Percentiles rank a stretch among this genome's conserved stretches.
These are phyloP conservation scores for Ceratocystiopsis sp. DNA, from an alignment of 2,329 filamentous ascomycete species.

Conservation along the genomic window DNA sequence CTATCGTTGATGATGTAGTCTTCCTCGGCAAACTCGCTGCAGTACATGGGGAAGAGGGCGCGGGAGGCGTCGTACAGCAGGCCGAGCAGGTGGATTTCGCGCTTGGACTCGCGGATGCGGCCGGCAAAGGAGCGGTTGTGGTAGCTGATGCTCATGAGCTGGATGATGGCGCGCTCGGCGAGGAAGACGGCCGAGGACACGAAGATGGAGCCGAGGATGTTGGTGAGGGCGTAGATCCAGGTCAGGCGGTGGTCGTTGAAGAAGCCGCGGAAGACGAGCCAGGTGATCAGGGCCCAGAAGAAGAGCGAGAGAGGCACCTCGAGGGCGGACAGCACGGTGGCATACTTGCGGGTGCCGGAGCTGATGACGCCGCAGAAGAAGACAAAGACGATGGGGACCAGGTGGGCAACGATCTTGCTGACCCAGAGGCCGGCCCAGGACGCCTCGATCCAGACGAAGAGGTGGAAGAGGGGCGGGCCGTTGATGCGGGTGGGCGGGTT, in stretches of 20 bases:
- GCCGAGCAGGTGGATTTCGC: slow-evolving; percentile 62
- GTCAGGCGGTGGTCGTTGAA: slow-evolving; percentile 24
- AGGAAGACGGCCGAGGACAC: slow-evolving; percentile 55
- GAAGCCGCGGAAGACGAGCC: slow-evolving; percentile 43
- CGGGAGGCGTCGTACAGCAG: slow-evolving; percentile 83
- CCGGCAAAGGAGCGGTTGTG: slow-evolving; percentile 70
- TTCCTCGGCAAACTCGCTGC: slow-evolving; percentile 75
- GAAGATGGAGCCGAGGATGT: slow-evolving; percentile 49
- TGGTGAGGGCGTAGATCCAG: slow-evolving; percentile 43
- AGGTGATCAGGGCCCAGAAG: slow-evolving; percentile 48
- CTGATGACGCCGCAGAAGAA: slow-evolving; percentile 53
- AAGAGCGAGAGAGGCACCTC: slow-evolving; percentile 52
- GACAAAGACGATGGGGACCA: slow-evolving; percentile 46
- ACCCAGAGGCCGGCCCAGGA: slow-evolving; percentile 52
- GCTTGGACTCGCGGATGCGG: slow-evolving; percentile 79
- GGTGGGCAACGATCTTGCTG: slow-evolving; percentile 46
- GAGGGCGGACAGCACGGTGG: slow-evolving; percentile 43
- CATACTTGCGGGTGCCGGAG: slow-evolving; percentile 54
- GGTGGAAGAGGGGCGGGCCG: slow-evolving; percentile 36
- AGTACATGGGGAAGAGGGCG: slow-evolving; percentile 80
- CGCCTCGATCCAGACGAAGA: slow-evolving; percentile 54
- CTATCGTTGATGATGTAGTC: slow-evolving; percentile 84
- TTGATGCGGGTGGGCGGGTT: slow-evolving; percentile 10
- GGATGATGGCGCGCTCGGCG: slow-evolving; percentile 61
- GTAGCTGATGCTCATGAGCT: slow-evolving; percentile 72